Base-by-base conservation (phyloP, 768 basidiomycete genomes). In the Strobilomyces echinocephalus region DNA sequence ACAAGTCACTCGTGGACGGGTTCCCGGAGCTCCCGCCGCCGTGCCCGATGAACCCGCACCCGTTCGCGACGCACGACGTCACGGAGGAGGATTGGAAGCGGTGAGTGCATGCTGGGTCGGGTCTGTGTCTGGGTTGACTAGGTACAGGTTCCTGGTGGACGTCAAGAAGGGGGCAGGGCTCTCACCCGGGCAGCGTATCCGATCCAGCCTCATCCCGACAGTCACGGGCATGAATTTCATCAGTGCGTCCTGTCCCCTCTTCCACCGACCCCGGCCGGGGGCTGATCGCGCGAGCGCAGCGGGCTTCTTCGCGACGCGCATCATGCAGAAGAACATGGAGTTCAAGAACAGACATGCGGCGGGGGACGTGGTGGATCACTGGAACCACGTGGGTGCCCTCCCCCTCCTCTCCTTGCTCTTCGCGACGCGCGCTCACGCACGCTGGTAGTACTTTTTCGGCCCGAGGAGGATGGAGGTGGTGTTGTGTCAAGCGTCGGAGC, bases 61-160 rank as follows among this genome's bases (percentile, higher is more conserved):
- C 81, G 24, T 83, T 83, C 59, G 59, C 63, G 21, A 67, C 74
- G 44, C 77, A 79, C 62, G 80, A 83, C 58, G 64, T 83, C 4
- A 57, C 50, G 0, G 74, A 81, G 63, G 68, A 63, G 16, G 82
- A 83, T 61, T 83, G 82, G 82, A 60, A 65, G 38, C 68, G 71
- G 74, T 78, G 12, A 20, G 60, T 53, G 24, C 35, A 15, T 9
- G 16, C 5, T 26, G 2, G 20, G 14, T 8, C 20, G 26, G 24
- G 8, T n/a, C n/a, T 7, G 14, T 4, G 34, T 10, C 8, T 3
- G 15, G 12, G 21, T n/a, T 24, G 34, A 47, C 14, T 7, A 2
- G 16, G 39, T 2, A 1, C 15, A 55, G 56, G 31, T 80, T 79
- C 51, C 50, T 79, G 54, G 53, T 52, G 2, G 73, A 77, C 20